Conservation (phyloP, 73 alveolate species). For the Paramecium sexaurelia region DNA sequence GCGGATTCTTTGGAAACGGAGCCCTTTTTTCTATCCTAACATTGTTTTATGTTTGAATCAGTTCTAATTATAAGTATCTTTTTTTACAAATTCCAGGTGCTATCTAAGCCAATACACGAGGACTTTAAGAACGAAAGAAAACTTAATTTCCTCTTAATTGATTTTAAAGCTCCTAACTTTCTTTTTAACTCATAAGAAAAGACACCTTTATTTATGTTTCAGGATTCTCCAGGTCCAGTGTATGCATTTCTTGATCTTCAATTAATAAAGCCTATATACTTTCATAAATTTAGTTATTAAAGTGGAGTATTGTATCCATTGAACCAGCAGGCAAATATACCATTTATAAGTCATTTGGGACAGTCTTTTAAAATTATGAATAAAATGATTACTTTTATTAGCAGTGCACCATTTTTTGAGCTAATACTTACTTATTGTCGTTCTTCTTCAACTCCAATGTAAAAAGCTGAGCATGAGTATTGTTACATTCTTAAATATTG, state of each 20-base stretch:
- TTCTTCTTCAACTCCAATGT: background rate
- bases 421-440: background rate
- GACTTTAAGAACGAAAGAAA: background rate
- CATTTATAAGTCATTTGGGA: background rate
- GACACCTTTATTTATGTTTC: slow-evolving; percentile 39
- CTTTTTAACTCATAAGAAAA: background rate
- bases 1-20: background rate
- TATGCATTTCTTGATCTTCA: background rate
- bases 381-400: background rate
- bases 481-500: background rate
- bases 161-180: background rate
- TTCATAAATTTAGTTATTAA: background rate
- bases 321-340: slow-evolving; percentile 17
- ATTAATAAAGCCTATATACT: background rate
- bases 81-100: background rate
- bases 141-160: slow-evolving; percentile 17
- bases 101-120: background rate
- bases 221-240: slow-evolving; percentile 42
- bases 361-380: background rate
- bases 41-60: background rate
- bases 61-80: background rate
- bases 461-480: background rate
- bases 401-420: background rate
- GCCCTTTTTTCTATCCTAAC: background rate
- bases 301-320: background rate